A percentile compares a stretch with the other conserved stretches of the same genome.
Evolutionary conservation across 345 rosid genomes (phyloP).

Genomic region (Garcia nutans): DNA sequence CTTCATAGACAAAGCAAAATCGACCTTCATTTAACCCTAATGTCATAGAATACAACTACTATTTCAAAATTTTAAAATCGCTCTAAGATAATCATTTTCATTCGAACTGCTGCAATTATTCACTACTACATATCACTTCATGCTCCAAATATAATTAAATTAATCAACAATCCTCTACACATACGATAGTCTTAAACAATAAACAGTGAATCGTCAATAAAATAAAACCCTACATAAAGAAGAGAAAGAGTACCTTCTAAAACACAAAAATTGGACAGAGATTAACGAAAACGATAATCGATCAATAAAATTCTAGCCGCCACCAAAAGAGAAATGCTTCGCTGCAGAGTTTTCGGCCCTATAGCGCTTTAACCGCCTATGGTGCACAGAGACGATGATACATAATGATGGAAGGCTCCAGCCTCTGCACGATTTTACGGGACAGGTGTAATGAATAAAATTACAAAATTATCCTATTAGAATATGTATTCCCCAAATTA

Average conservation of each 20-base stretch:
- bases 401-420: background rate
- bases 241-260: background rate
- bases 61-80: too few relatives aligned
- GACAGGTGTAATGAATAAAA: background rate
- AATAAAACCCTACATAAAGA: slow-evolving; percentile 8
- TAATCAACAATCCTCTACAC: background rate
- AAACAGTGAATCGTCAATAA: background rate
- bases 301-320: background rate
- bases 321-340: background rate
- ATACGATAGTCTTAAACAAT: background rate
- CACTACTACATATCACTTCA: background rate
- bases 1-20: background rate
- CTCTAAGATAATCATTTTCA: too few relatives aligned
- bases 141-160: background rate
- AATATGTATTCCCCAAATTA: background rate
- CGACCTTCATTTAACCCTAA: background rate
- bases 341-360: background rate
- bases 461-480: background rate
- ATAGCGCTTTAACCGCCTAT: too few relatives aligned
- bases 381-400: too few relatives aligned
- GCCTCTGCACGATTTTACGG: background rate
- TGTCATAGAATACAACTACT: background rate
- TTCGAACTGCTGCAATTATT: background rate
- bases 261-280: background rate
- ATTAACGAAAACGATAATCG: background rate